Percentiles rank a stretch among this genome's conserved stretches.
Conservation (phyloP, 2,329 filamentous ascomycete genomes). For the Calonectria pseudoreteaudii region DNA sequence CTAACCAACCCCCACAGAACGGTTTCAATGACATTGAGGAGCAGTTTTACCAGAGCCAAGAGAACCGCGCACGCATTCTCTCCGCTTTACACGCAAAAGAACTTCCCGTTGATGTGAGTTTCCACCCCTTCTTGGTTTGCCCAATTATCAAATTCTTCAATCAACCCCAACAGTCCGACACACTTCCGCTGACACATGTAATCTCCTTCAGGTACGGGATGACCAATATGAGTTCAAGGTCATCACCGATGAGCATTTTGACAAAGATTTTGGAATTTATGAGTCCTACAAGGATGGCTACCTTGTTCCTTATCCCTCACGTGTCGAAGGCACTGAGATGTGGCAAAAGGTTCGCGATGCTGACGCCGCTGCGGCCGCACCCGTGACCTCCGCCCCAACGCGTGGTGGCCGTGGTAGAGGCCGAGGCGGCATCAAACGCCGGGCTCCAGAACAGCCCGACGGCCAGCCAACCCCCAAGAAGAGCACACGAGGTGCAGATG, state of each 20-base stretch:
- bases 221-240: conserved; percentile 58
- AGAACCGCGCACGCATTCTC: conserved; percentile 59
- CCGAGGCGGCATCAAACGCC: conserved; percentile 59
- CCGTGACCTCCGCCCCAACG: conserved; percentile 41
- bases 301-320: conserved; percentile 59
- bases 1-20: conserved; percentile 46
- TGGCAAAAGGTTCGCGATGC: conserved; percentile 52
- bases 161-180: conserved; percentile 20
- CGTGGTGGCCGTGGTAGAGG: conserved; percentile 47
- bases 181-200: conserved; percentile 33
- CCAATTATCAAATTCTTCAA: conserved; percentile 26
- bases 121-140: conserved; percentile 25
- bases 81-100: conserved; percentile 56
- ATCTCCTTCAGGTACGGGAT: conserved; percentile 51
- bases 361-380: conserved; percentile 51
- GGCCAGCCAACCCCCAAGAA: conserved; percentile 64
- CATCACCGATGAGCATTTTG: conserved; percentile 58
- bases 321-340: conserved; percentile 57
- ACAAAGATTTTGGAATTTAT: conserved; percentile 57
- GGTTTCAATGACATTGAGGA: conserved; percentile 53
- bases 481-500: conserved; percentile 50
- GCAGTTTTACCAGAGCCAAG: conserved; percentile 58
- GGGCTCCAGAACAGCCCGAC: conserved; percentile 62
- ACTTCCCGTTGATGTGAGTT: conserved; percentile 64
- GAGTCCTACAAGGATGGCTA: conserved; percentile 54